Percentiles rank a stretch among this genome's conserved stretches.
Conservation (phyloP, 768 basidiomycete species). For the Russula vinacea region DNA sequence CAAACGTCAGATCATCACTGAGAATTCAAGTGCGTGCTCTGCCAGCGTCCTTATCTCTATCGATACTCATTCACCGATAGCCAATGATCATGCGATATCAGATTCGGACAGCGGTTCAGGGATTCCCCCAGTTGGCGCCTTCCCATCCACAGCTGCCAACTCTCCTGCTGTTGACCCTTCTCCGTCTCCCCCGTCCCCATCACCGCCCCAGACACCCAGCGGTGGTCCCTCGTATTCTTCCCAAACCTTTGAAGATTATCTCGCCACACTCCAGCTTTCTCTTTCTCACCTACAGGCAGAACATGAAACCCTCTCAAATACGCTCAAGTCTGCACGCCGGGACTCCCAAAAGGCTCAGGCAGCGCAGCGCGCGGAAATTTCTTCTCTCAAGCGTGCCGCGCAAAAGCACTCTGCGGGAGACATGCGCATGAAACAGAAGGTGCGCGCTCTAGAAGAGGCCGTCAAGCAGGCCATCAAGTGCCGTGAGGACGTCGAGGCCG, state of each 20-base stretch:
- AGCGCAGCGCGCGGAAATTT: constrained; percentile 77
- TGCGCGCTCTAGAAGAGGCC: constrained; percentile 84
- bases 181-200: constrained; percentile 29
- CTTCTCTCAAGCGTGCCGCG: constrained; percentile 74
- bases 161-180: constrained; percentile 22
- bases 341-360: constrained; percentile 84
- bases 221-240: constrained; percentile 34
- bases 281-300: constrained; percentile 64
- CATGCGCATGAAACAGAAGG: constrained; percentile 78
- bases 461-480: constrained; percentile 64
- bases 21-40: constrained; percentile 41
- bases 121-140: constrained; percentile 15
- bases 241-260: constrained; percentile 63
- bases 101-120: constrained; percentile 10
- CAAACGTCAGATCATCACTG: constrained; percentile 65
- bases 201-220: constrained; percentile 28
- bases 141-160: not conserved
- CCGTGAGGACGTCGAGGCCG: constrained; percentile 47
- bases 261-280: constrained; percentile 60
- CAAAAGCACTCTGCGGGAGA: constrained; percentile 77
- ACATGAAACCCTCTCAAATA: constrained; percentile 59
- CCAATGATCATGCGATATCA: constrained; percentile 10
- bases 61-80: not conserved
- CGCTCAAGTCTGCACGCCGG: constrained; percentile 73
- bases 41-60: not conserved